Evolutionary conservation across 352 stramenopile genomes (phyloP).

Genomic region (Globisporangium abappressorium): DNA sequence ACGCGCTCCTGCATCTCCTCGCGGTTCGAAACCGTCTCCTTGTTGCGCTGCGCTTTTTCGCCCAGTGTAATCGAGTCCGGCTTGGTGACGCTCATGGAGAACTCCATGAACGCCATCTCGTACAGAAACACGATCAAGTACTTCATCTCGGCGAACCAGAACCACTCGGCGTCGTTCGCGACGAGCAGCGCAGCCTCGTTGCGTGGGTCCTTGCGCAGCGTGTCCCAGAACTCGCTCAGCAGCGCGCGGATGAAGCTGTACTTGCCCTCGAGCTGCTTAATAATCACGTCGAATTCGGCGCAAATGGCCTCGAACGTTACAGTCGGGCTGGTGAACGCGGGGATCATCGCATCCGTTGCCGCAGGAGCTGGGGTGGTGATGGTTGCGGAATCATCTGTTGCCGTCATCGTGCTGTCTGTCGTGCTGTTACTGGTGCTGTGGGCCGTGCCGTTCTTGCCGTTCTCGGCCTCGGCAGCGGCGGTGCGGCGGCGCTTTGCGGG

Average conservation of each 20-base stretch:
- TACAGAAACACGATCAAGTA: conserved; percentile 82
- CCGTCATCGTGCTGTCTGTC: background rate
- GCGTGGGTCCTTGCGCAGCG: conserved; percentile 48
- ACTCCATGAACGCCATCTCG: conserved; percentile 86
- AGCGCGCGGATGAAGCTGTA: conserved; percentile 65
- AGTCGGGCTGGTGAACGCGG: background rate
- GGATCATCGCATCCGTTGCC: background rate
- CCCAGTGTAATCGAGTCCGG: conserved; percentile 58
- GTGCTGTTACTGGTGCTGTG: background rate
- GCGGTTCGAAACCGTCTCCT: conserved; percentile 61
- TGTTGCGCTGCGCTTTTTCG: conserved; percentile 19
- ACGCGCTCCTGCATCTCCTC: conserved; percentile 78
- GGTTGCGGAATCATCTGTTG: background rate
- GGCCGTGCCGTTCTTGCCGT: conserved; percentile 18
- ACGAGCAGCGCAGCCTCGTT: conserved; percentile 35
- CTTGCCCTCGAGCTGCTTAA: conserved; percentile 29
- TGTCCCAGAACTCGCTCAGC: conserved; percentile 66
- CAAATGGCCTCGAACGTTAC: conserved; percentile 16
- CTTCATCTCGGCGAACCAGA: conserved; percentile 82
- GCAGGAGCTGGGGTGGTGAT: background rate
- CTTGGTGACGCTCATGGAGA: conserved; percentile 80
- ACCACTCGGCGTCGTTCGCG: conserved; percentile 62
- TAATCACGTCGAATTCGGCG: conserved; percentile 26
- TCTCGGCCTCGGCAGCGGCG: background rate
- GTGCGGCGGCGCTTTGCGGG: conserved; percentile 36